Percentiles rank a stretch among this genome's conserved stretches.
Evolutionary conservation across 305 asterid species (phyloP).

Genomic region (Fraxinus dipetala): DNA sequence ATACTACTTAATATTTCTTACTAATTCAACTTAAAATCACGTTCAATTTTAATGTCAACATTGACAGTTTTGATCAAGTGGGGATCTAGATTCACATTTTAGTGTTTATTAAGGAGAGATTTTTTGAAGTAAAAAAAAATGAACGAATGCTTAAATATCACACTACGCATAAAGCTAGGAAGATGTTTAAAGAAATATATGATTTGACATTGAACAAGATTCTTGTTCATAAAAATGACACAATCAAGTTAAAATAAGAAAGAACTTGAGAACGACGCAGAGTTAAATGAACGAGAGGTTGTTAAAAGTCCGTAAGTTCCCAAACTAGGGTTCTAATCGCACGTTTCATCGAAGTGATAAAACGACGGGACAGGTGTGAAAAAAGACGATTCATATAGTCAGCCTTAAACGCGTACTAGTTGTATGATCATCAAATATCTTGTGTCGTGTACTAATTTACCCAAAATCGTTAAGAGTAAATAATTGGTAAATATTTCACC

Average conservation of each 20-base stretch:
- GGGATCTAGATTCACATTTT: neutral
- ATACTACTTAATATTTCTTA: neutral
- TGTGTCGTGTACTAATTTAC: slow-evolving; percentile 21
- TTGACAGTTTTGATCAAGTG: neutral
- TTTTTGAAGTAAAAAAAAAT: neutral
- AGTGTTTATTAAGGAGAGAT: neutral
- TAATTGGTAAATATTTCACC: slow-evolving; percentile 14
- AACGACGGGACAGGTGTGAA: neutral
- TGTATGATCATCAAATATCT: slow-evolving; percentile 15
- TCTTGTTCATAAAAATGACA: neutral
- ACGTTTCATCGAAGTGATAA: neutral
- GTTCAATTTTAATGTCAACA: neutral
- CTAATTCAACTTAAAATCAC: neutral
- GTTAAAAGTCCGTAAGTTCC: neutral
- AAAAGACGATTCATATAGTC: neutral
- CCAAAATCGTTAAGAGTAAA: slow-evolving; percentile 26
- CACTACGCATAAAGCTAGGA: neutral
- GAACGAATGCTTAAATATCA: neutral
- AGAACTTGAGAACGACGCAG: neutral
- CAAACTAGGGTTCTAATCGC: neutral
- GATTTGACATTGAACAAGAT: neutral
- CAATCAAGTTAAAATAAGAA: neutral
- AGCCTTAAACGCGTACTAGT: neutral
- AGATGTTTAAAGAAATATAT: neutral
- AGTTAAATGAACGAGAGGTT: neutral